Base-by-base conservation (phyloP, 495 filamentous ascomycete species). In the Chaetomium tenue region DNA sequence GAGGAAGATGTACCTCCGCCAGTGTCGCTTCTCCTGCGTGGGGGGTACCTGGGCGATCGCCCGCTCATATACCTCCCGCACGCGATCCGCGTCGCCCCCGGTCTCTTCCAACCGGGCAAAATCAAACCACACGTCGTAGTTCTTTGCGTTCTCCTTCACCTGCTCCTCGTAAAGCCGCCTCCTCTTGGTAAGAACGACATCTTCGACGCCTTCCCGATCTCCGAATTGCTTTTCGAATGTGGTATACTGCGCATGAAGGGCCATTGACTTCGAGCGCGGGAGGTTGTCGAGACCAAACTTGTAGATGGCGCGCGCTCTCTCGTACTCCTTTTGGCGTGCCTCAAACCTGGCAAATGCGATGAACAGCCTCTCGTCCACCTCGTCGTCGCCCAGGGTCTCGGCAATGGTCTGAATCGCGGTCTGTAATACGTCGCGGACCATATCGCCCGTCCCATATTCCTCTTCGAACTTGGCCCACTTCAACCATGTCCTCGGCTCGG, bases 391-490 rank as follows among this genome's bases (percentile, higher is more conserved):
- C 23, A 98, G 77, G 3, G 90, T 89, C 70, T 97, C 93, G 5
- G 93, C 94, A 22, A 98, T 82, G 11, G 90, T 89, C 70, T 97
- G 93, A 40, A 97, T 88, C 15, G 94, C 95, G 64, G 83, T 81
- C 8, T 92, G 92, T 73, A 92, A 97, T 9, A 98, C 94, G 65
- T 98, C 93, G 47, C 94, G 84, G 7, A 98, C 94, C 69, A 93
- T 71, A 71, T 96, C 94, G 70, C 86, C 90, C 0, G 92, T 95
- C 5, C 94, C 94, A 69, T 85, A 89, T 70, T 98, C 95, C 76
- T 97, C 94, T 73, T 98, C 94, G 69, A 97, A 98, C 48, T 91
- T 87, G 66, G 94, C 88, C 94, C 94, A 98, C 75, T 97, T 98
- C 74, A 98, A 92, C 95, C 95, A 98, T 67, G 97, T 98, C 74